Evolutionary conservation across 2,329 filamentous ascomycete genomes (phyloP), one percentile per base, ranked within the genome.

Genomic region (Pseudocercospora eumusae): DNA sequence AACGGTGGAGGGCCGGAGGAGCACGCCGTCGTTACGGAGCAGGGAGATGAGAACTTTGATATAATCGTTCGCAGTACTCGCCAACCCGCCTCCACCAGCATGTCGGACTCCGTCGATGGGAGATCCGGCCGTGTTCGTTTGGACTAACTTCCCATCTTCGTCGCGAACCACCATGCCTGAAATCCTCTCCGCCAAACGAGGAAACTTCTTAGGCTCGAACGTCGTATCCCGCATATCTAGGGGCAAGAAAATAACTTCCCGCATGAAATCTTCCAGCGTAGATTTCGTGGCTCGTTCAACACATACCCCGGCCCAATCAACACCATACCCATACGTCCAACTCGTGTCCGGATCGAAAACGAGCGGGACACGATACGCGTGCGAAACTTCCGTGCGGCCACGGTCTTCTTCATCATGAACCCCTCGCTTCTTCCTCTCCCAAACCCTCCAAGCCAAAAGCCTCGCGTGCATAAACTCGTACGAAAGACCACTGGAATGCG

Each of bases 231-330:
- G 67, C 44, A 82, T 76, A 21, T 75, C 76, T 0, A 85, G 72
- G 1, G 80, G 81, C 0, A 68, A 70, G 64, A 76, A 81, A 15
- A 84, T 79, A 52, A 79, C 73, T 55, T 77, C 61, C 4, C 78
- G 72, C 66, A 84, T 76, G 53, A 75, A 78, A 1, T 79, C 75
- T 1, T 79, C 74, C 2, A 86, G 71, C 0, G 75, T 76, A 3
- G 66, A 57, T 0, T 77, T 77, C 0, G 80, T 81, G 0, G 81
- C 68, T 0, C 76, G 73, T 66, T 85, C 83, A 1, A 85, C 75
- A 0, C 84, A 71, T 0, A 76, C 74, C 1, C 83, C 83, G 0
- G 78, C 81, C 82, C 82, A 85, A 71, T 86, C 83, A 0, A 82
- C 68, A 4, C 64, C 61, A 0, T 76, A 65, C 0, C 82, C 79